phyloP scores from a whole-genome alignment of 1,284 basidiomycete genomes.

The Leccinum fallax region DNA sequence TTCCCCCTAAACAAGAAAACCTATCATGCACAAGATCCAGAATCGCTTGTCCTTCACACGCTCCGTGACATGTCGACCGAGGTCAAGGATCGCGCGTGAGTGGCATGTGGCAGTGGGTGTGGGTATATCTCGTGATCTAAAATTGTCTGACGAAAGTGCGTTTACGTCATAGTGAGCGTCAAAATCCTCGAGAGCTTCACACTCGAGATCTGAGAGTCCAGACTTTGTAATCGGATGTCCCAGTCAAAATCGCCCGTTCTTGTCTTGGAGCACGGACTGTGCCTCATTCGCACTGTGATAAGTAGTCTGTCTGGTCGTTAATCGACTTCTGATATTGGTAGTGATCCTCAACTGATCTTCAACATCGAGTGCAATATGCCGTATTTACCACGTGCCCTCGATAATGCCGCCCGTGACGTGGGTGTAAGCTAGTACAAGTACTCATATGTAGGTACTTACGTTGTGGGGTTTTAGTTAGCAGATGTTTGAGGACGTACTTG shows the following conservation, averaged over 20 bases:
- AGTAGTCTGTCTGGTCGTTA: constrained; percentile 17
- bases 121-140: constrained; percentile 5
- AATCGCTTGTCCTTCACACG: constrained; percentile 5
- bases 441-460: neutral
- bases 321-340: constrained; percentile 31
- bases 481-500: neutral
- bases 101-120: constrained; percentile 7
- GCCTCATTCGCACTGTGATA: constrained; percentile 4
- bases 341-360: constrained; percentile 37
- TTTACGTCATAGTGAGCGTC: constrained; percentile 24
- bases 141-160: constrained; percentile 5
- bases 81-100: constrained; percentile 1
- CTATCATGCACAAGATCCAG: neutral
- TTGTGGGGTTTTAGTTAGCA: neutral
- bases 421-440: neutral
- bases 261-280: neutral
- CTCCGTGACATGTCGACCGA: constrained; percentile 2
- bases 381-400: constrained; percentile 20
- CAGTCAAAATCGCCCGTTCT: neutral
- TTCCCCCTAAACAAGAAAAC: constrained; percentile 6
- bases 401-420: constrained; percentile 7
- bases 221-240: neutral
- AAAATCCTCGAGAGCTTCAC: constrained; percentile 4
- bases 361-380: constrained; percentile 16
- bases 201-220: constrained; percentile 1